Conservation (phyloP, 768 basidiomycete species). For the Leucocoprinus birnbaumii region DNA sequence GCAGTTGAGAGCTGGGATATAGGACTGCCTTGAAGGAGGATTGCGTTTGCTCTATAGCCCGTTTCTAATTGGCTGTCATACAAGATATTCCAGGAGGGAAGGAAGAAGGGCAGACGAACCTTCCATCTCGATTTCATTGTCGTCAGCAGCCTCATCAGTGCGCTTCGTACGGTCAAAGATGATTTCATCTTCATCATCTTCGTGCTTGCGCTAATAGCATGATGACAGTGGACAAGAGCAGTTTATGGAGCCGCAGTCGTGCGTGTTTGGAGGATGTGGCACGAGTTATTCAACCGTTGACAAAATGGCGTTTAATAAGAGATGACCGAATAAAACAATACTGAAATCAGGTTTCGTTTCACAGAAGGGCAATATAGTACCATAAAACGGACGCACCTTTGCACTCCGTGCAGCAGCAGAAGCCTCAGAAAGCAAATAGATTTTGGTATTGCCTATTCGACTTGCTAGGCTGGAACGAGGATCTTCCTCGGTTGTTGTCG, state of each 20-base stretch:
- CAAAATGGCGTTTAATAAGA: neutral
- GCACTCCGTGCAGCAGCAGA: slow-evolving; percentile 51
- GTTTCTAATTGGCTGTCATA: slow-evolving; percentile 31
- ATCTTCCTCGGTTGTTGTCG: slow-evolving; percentile 28
- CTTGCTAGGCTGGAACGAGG: slow-evolving; percentile 44
- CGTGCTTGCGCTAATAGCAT: slow-evolving; percentile 46
- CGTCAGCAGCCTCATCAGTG: slow-evolving; percentile 18
- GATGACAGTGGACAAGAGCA: slow-evolving; percentile 12
- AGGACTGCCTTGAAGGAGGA: slow-evolving; percentile 70
- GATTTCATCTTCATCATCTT: slow-evolving; percentile 27
- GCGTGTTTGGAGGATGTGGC: too few species aligned
- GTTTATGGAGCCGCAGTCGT: neutral
- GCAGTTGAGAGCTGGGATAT: slow-evolving; percentile 74
- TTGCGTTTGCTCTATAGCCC: slow-evolving; percentile 56
- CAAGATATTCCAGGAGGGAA: neutral
- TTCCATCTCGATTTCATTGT: slow-evolving; percentile 34
- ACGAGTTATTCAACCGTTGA: too few species aligned
- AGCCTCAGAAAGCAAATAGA: slow-evolving; percentile 76
- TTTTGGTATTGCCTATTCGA: slow-evolving; percentile 70
- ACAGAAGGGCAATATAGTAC: slow-evolving; percentile 32
- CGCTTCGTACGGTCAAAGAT: slow-evolving; percentile 1
- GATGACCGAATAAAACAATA: slow-evolving; percentile 12
- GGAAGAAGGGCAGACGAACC: slow-evolving; percentile 19
- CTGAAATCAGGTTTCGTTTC: slow-evolving; percentile 43
- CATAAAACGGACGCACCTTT: slow-evolving; percentile 63